Evolutionary conservation across 2,329 filamentous ascomycete genomes (phyloP).

Genomic region (Stemphylium vesicarium): DNA sequence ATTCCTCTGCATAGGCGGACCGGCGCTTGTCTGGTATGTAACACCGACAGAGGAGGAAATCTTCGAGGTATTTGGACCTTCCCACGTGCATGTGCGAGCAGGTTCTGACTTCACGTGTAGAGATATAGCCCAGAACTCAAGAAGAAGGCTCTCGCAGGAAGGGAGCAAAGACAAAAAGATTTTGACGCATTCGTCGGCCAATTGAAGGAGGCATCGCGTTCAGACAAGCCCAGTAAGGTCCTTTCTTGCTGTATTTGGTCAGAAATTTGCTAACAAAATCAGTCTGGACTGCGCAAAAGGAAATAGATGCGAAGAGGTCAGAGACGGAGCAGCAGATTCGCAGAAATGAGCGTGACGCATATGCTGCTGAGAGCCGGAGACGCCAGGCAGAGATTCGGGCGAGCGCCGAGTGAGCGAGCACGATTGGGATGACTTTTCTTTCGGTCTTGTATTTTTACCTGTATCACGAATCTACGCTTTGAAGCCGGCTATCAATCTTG

Average conservation of each 20-base stretch:
- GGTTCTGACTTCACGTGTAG: constrained; percentile 45
- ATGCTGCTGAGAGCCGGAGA: constrained; percentile 41
- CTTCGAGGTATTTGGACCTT: constrained; percentile 61
- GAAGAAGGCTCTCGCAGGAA: constrained; percentile 80
- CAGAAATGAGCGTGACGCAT: constrained; percentile 40
- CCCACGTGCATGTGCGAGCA: constrained; percentile 21
- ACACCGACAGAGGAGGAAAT: constrained; percentile 90
- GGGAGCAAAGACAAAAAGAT: constrained; percentile 77
- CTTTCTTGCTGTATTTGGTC: not conserved
- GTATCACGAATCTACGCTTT: constrained; percentile 28
- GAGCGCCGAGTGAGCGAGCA: constrained; percentile 32
- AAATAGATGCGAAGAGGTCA: constrained; percentile 40
- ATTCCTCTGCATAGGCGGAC: constrained; percentile 79
- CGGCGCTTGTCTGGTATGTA: constrained; percentile 79
- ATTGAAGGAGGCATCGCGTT: constrained; percentile 88
- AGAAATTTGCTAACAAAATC: constrained; percentile 17
- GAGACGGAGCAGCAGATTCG: constrained; percentile 31
- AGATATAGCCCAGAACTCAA: constrained; percentile 95
- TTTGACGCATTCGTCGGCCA: constrained; percentile 86
- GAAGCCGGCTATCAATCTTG: not conserved
- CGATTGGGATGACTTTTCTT: constrained; percentile 2
- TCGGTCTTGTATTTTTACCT: constrained; percentile 23
- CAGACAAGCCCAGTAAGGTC: constrained; percentile 82
- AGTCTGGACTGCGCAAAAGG: constrained; percentile 48
- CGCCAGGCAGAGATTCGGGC: constrained; percentile 44